These are phyloP conservation scores for Coemansia sp. DNA, from an alignment of 371 early-diverging fungal species.

Conservation along the genomic window DNA sequence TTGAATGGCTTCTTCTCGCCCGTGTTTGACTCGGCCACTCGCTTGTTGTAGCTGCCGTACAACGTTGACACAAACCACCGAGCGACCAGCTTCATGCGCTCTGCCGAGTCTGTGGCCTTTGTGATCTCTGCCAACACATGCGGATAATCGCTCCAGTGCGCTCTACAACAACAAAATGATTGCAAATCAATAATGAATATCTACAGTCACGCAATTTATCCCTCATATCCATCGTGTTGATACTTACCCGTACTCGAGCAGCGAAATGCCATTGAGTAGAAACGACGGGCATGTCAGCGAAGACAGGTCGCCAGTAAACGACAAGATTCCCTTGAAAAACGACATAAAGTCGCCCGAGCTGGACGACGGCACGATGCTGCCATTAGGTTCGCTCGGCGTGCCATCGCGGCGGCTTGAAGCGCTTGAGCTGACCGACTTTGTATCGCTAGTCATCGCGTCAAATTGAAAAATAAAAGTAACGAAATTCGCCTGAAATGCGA, in stretches of 20 bases:
- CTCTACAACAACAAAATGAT: slow-evolving; percentile 50
- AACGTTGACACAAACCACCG: slow-evolving; percentile 78
- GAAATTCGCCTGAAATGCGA: background rate
- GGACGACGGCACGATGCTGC: slow-evolving; percentile 60
- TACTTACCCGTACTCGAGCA: slow-evolving; percentile 76
- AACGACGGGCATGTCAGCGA: slow-evolving; percentile 77
- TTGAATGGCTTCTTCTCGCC: slow-evolving; percentile 86
- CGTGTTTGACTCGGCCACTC: slow-evolving; percentile 61
- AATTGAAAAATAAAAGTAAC: background rate
- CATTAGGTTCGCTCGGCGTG: slow-evolving; percentile 30
- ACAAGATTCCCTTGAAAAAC: slow-evolving; percentile 69
- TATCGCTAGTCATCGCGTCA: slow-evolving; percentile 37
- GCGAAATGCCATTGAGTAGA: slow-evolving; percentile 68
- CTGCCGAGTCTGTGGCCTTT: slow-evolving; percentile 58
- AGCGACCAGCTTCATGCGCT: slow-evolving; percentile 69
- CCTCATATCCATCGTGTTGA: background rate
- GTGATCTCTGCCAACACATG: slow-evolving; percentile 65
- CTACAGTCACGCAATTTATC: no score
- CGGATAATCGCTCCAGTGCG: slow-evolving; percentile 73
- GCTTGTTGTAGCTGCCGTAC: slow-evolving; percentile 68
- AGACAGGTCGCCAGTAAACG: slow-evolving; percentile 79
- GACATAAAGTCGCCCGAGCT: slow-evolving; percentile 70
- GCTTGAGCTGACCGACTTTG: slow-evolving; percentile 32
- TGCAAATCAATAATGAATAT: background rate
- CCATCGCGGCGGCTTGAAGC: slow-evolving; percentile 12